A percentile compares a stretch with the other conserved stretches of the same genome.
phyloP scores from a whole-genome alignment of 345 rosid genomes.

The Eucalyptus regnans region DNA sequence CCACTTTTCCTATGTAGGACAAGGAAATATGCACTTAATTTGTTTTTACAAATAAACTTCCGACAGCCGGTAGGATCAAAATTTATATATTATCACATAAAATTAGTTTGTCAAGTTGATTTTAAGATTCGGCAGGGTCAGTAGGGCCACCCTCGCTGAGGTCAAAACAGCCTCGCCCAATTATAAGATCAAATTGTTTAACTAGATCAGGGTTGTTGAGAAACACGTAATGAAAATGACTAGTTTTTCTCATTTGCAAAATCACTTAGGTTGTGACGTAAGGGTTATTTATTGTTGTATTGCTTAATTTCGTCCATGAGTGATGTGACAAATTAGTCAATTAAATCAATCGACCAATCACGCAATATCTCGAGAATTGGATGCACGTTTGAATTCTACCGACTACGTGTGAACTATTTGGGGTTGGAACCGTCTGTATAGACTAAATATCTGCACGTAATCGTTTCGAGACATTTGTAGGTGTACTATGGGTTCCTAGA shows the following conservation, averaged over 20 bases:
- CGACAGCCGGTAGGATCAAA: neutral
- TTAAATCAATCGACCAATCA: neutral
- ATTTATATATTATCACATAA: neutral
- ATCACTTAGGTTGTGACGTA: neutral
- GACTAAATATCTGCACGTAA: too few relatives aligned
- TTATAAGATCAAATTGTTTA: neutral
- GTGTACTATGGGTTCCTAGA: too few relatives aligned
- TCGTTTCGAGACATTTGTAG: too few relatives aligned
- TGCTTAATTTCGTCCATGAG: too few relatives aligned
- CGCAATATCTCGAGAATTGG: neutral
- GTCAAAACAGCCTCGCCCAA: neutral
- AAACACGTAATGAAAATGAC: neutral
- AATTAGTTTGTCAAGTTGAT: neutral
- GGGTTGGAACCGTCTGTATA: too few relatives aligned
- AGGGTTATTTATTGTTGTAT: neutral
- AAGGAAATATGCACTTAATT: too few relatives aligned
- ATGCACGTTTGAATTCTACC: neutral
- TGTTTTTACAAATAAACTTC: too few relatives aligned
- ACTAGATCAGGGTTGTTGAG: neutral
- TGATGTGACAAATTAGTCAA: neutral
- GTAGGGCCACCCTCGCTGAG: neutral
- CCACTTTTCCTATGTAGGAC: too few relatives aligned
- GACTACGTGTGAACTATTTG: neutral
- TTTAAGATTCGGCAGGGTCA: neutral
- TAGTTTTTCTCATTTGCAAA: neutral